Conservation (phyloP, 2,329 filamentous ascomycete species). For the Epichloe glyceriae region DNA sequence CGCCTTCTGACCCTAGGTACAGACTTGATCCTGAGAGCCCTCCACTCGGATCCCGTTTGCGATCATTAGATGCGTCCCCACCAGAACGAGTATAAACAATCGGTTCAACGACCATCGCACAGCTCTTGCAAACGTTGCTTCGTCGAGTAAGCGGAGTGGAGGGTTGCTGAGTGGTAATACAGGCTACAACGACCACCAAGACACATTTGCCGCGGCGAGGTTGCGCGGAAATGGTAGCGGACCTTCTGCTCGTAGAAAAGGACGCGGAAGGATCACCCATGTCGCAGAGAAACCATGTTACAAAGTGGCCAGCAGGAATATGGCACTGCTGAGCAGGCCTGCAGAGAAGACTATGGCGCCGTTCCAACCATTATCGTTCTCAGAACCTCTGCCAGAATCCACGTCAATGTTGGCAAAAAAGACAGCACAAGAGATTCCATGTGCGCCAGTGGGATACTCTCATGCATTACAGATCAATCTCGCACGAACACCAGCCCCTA, state of each 20-base stretch:
- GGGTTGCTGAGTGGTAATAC: not conserved
- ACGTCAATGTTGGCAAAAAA: not conserved
- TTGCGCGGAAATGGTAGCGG: not conserved
- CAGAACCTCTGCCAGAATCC: no score
- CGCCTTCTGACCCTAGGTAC: slow-evolving; percentile 4
- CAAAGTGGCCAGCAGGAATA: not conserved
- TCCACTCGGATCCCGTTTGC: not conserved
- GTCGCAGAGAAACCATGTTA: not conserved
- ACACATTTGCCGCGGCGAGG: not conserved
- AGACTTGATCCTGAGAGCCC: not conserved
- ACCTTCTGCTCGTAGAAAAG: not conserved
- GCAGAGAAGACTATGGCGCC: not conserved
- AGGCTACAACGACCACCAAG: not conserved
- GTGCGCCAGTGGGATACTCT: not conserved
- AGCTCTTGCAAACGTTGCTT: not conserved
- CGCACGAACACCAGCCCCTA: slow-evolving; percentile 3
- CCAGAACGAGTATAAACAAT: not conserved
- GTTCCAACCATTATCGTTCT: not conserved
- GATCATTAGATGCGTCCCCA: not conserved
- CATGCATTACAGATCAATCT: slow-evolving; percentile 2
- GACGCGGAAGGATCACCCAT: not conserved
- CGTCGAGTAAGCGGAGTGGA: not conserved
- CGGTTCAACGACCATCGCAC: not conserved
- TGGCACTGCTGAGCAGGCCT: not conserved
- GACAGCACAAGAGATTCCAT: not conserved